Base-by-base conservation (phyloP, 805 yeast species). In the Nakazawaea sp. region DNA sequence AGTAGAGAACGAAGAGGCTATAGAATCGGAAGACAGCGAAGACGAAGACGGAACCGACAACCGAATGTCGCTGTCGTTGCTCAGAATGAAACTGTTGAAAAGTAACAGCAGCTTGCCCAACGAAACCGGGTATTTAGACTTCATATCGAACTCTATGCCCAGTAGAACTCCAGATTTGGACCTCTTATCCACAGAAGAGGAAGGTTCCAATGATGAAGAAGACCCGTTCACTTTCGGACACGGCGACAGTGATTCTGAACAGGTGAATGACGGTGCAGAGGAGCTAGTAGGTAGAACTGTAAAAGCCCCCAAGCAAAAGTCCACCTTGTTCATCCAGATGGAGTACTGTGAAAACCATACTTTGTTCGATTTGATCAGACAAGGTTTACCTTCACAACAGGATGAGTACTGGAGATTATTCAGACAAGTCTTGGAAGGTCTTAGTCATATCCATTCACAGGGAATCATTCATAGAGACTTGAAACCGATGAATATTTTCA, bases 341-440 rank as follows among this genome's bases (percentile, higher is more conserved):
- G 98, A 92, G 56, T 92, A 92, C 50, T 92, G 99, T 60, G 98
- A 92, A 51, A 92, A 90, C 52, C 86, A 85, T 41, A 90, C 99
- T 0, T 60, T 92, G 20, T 72, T 73, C 35, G 96, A 92, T 59
- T 62, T 92, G 43, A 90, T 92, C 32, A 72, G 75, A 28, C 85
- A 81, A 40, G 88, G 87, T 0, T 64, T 92, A 10, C 83, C 80
- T 4, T 62, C 62, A 8, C 75, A 83, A 33, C 64, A 85, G 0
- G 82, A 75, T 41, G 94, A 85, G 48, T 90, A 89, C 52, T 92
- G 97, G 96, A 67, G 96, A 42, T 64, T 90, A 4, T 72, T 92
- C 45, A 68, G 96, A 30, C 97, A 90, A 53, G 74, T 89, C 3
- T 59, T 89, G 18, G 97, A 90, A 49, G 98, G 96, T 0, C 68